These are phyloP conservation scores for Soucietia sequanensis DNA, from an alignment of 805 yeast species.

Conservation along the genomic window DNA sequence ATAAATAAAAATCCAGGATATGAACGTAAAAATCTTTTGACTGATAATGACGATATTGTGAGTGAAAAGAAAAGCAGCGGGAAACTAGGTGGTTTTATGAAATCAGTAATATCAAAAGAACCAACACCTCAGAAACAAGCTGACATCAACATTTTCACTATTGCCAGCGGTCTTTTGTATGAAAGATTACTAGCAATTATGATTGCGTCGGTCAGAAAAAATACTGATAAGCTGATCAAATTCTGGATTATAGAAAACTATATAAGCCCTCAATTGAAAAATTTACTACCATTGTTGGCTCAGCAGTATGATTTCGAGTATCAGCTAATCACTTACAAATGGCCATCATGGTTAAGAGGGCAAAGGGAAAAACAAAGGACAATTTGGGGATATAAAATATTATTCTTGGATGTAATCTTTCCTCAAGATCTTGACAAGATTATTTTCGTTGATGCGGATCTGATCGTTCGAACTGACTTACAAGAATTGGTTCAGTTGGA, in stretches of 20 bases:
- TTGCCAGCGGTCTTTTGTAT: slow-evolving; percentile 79
- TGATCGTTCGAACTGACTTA: slow-evolving; percentile 74
- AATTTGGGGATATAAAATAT: slow-evolving; percentile 85
- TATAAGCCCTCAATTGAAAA: slow-evolving; percentile 67
- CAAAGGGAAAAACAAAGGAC: slow-evolving; percentile 78
- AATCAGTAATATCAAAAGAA: too few relatives aligned
- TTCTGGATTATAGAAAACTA: slow-evolving; percentile 88
- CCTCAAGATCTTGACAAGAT: slow-evolving; percentile 75
- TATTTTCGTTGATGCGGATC: slow-evolving; percentile 85
- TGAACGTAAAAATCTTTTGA: slow-evolving; percentile 10
- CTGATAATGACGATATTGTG: slow-evolving; percentile 8
- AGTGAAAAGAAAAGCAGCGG: not conserved
- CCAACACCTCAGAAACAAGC: slow-evolving; percentile 37
- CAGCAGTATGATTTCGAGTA: slow-evolving; percentile 60
- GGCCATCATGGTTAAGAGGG: slow-evolving; percentile 88
- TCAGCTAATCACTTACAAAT: slow-evolving; percentile 78
- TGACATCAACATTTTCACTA: slow-evolving; percentile 74
- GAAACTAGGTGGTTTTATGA: slow-evolving; percentile 1
- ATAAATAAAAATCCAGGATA: slow-evolving; percentile 33
- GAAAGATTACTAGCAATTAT: slow-evolving; percentile 75
- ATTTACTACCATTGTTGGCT: slow-evolving; percentile 59
- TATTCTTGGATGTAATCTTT: slow-evolving; percentile 83
- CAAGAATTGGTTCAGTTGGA: slow-evolving; percentile 66
- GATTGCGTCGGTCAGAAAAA: slow-evolving; percentile 72
- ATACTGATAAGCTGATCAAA: slow-evolving; percentile 58